Base-by-base conservation (phyloP, 2,329 filamentous ascomycete genomes). In the Aspergillus amoenus region DNA sequence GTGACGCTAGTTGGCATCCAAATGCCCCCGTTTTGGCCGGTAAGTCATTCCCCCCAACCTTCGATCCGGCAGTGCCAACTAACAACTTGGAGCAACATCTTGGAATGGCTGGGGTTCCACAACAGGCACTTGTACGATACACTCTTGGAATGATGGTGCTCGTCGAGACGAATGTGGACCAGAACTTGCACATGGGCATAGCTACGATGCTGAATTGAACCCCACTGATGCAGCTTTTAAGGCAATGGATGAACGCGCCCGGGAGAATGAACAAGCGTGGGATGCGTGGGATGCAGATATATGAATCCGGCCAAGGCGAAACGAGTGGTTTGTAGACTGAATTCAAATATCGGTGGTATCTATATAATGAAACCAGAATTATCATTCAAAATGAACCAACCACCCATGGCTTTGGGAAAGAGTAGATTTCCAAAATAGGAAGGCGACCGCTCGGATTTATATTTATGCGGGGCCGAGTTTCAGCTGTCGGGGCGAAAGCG, bases 1-100 rank as follows among this genome's bases (percentile, higher is more conserved):
- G 93, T 34, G 93, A 97, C 78, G 91, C 89, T 21, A 91, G 88
- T 68, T 96, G 93, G 93, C 92, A 96, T 76, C 93, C 93, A 0
- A 88, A 82, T 62, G 90, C 89, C 2, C 91, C 92, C 1, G 81
- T 96, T 41, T 80, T 97, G 61, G 92, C 86, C 64, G 83, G 82
- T 85, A 76, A 71, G 80, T 48, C 17, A 32, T 34, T 37, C 40
- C 15, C 44, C 22, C 13, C 15, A 46, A 51, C 11, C 27, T 32
- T 13, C 42, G 12, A 41, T 40, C 11, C 8, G 15, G 11, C 5
- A 30, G 17, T 32, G 22, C 40, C 17, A 37, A 37, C 49, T 59
- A 47, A 48, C 59, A 43, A 24, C 41, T 55, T 27, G 13, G 57
- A 90, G 91, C 91, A 40, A 94, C 91, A 8, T 86, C 88, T 0